phyloP scores from a whole-genome alignment of 192 early-diverging fungal genomes.

The Phlyctochytrium arcticum region DNA sequence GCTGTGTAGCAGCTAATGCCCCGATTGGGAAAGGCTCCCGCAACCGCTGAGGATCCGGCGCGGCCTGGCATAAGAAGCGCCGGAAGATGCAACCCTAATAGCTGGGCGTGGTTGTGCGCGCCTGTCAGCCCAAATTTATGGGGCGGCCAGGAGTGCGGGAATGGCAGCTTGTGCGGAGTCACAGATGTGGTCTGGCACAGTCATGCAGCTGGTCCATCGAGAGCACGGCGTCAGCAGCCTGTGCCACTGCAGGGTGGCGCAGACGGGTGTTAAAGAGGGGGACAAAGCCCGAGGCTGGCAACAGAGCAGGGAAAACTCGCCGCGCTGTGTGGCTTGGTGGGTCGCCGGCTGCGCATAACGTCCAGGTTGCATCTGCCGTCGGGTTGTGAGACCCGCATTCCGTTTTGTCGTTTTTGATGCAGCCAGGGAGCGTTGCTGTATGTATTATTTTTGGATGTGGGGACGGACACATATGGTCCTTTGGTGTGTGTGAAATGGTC shows the following conservation, averaged over 20 bases:
- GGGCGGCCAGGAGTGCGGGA: slow-evolving; percentile 3
- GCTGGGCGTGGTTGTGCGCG: not conserved
- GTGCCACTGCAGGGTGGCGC: not conserved
- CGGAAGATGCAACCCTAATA: not conserved
- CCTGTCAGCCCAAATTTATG: slow-evolving; percentile 10
- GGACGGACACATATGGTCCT: too few species aligned
- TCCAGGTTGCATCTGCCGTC: too few species aligned
- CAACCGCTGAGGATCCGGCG: not conserved
- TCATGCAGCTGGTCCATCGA: not conserved
- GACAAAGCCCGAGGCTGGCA: slow-evolving; percentile 15
- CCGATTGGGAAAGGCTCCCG: not conserved
- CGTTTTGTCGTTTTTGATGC: too few species aligned
- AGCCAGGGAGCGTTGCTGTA: too few species aligned
- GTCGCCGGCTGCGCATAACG: too few species aligned
- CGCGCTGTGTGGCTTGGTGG: not conserved
- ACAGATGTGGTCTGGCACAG: too few species aligned
- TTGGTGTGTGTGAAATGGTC: too few species aligned
- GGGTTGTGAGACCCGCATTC: too few species aligned
- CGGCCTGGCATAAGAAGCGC: not conserved
- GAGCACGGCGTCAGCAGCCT: slow-evolving; percentile 12
- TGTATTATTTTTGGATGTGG: too few species aligned
- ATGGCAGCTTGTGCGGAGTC: not conserved
- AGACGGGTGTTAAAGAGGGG: slow-evolving; percentile 15
- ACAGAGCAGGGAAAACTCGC: slow-evolving; percentile 17
- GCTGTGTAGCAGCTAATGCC: too few species aligned